Percentiles rank a stretch among this genome's conserved stretches.
Evolutionary conservation across 495 filamentous ascomycete genomes (phyloP).

Genomic region (Sabuloglossum arenarium): DNA sequence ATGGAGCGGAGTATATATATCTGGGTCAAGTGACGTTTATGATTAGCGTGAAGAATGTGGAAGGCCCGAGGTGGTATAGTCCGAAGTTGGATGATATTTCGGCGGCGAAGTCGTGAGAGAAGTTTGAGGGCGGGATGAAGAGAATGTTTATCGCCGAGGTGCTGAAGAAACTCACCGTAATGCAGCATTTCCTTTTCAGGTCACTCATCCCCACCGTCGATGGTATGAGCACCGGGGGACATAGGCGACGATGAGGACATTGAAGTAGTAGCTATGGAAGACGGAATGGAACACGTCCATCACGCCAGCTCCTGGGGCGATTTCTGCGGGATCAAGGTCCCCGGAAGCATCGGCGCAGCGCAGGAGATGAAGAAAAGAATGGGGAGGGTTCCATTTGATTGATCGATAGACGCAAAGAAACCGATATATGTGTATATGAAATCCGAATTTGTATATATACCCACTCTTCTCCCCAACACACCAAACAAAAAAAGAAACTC

Average conservation of each 20-base stretch:
- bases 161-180: conserved; percentile 80
- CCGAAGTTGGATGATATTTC: conserved; percentile 98
- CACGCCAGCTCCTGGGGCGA: conserved; percentile 63
- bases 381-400: conserved; percentile 10
- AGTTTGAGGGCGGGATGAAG: conserved; percentile 87
- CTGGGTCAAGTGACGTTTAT: conserved; percentile 84
- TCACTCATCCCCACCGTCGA: conserved; percentile 54
- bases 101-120: conserved; percentile 73
- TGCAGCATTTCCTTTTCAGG: conserved; percentile 98
- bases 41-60: conserved; percentile 89
- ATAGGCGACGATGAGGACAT: conserved; percentile 29
- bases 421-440: too few species aligned
- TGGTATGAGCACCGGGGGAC: conserved; percentile 46
- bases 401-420: too few species aligned
- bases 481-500: too few species aligned
- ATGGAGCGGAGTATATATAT: conserved; percentile 64
- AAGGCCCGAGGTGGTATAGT: conserved; percentile 87
- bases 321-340: conserved; percentile 96
- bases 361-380: conserved; percentile 65
- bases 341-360: conserved; percentile 73
- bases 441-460: too few species aligned
- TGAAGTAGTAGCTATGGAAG: conserved; percentile 35
- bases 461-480: too few species aligned
- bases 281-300: conserved; percentile 50
- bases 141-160: conserved; percentile 94